Evolutionary conservation across 306 rosid genomes (phyloP).

Genomic region (Quercus suber): DNA sequence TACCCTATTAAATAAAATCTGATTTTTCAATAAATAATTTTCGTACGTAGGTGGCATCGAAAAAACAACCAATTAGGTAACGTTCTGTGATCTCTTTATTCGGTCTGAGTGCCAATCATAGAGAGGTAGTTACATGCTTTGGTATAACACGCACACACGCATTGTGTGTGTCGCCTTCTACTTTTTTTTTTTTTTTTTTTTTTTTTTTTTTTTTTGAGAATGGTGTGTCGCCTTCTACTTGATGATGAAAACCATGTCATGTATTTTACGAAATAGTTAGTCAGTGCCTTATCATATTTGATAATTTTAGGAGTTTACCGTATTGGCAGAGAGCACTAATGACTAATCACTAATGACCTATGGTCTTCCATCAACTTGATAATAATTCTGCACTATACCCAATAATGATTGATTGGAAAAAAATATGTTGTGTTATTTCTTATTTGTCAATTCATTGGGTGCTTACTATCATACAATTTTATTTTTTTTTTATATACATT

Average conservation of each 20-base stretch:
- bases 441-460: background rate
- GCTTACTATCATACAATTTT: background rate
- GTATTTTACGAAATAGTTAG: background rate
- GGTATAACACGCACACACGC: background rate
- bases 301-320: background rate
- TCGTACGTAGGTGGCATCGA: background rate
- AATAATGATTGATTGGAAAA: conserved; percentile 1
- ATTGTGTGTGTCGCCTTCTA: background rate
- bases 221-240: background rate
- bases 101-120: background rate
- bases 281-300: conserved; percentile 3
- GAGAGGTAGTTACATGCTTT: background rate
- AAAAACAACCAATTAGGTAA: background rate
- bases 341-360: background rate
- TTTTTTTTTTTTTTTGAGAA: too few species aligned
- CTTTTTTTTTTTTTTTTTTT: background rate
- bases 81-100: background rate
- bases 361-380: conserved; percentile 13
- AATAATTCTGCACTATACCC: background rate
- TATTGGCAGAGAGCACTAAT: conserved; percentile 14
- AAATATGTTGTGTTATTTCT: background rate
- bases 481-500: too few species aligned
- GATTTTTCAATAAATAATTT: background rate
- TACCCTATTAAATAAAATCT: background rate
- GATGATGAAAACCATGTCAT: conserved; percentile 3